Evolutionary conservation across 2,329 filamentous ascomycete species (phyloP).

Genomic region (Onygenales sp.): DNA sequence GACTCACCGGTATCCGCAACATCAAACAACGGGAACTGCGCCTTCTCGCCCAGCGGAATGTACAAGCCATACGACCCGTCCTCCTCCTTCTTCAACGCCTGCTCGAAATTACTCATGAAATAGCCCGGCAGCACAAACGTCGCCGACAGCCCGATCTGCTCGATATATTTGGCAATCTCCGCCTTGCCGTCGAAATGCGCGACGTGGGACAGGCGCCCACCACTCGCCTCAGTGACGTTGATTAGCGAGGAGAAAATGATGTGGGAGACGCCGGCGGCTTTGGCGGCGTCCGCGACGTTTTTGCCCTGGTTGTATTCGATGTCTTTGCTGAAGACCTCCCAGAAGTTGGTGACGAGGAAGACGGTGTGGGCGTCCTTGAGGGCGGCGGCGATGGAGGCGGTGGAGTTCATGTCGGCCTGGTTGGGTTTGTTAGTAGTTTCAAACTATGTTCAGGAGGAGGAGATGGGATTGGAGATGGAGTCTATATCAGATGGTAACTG

Average conservation of each 20-base stretch:
- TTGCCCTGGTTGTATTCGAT: conserved; percentile 27
- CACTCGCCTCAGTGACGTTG: conserved; percentile 20
- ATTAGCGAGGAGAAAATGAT: conserved; percentile 34
- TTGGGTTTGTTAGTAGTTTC: conserved; percentile 22
- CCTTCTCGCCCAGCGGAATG: conserved; percentile 17
- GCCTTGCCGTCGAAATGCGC: conserved; percentile 36
- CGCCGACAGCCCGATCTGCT: conserved; percentile 22
- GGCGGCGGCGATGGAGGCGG: conserved; percentile 31
- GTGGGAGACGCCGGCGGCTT: conserved; percentile 27
- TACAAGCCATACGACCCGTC: conserved; percentile 21
- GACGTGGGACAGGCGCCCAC: conserved; percentile 25
- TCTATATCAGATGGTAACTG: background rate
- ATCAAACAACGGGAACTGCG: conserved; percentile 37
- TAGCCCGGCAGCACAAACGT: conserved; percentile 34
- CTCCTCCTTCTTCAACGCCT: conserved; percentile 21
- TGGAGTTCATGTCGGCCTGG: conserved; percentile 34
- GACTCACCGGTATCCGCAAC: conserved; percentile 37
- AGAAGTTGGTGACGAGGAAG: conserved; percentile 40
- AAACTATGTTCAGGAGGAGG: no score
- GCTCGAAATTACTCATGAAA: conserved; percentile 36
- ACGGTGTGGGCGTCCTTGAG: conserved; percentile 39
- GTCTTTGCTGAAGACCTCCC: conserved; percentile 32
- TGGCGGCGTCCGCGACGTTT: conserved; percentile 28
- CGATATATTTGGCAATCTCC: conserved; percentile 29
- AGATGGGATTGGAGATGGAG: no score